Conservation (phyloP, 495 filamentous ascomycete genomes). For the Pseudoneurospora amorphoporcata region DNA sequence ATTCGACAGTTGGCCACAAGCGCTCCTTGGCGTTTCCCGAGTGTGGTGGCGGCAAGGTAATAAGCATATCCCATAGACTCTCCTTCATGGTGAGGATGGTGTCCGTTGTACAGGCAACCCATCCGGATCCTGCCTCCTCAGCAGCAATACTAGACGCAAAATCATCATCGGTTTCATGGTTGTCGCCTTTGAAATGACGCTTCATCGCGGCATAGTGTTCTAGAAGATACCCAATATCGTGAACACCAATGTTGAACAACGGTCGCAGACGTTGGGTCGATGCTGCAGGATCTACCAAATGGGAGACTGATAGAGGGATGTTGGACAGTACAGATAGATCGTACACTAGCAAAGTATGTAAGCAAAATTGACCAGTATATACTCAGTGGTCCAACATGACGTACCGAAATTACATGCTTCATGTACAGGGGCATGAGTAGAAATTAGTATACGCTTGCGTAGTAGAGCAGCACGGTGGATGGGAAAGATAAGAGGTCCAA, state of each 20-base stretch:
- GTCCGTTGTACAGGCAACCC: slow-evolving; percentile 93
- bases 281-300: slow-evolving; percentile 51
- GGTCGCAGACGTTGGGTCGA: slow-evolving; percentile 61
- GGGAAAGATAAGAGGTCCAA: slow-evolving; percentile 86
- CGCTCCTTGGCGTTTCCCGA: slow-evolving; percentile 42
- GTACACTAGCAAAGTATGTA: slow-evolving; percentile 53
- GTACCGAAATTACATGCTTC: slow-evolving; percentile 79
- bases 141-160: not conserved
- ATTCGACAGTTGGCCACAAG: slow-evolving; percentile 66
- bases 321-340: slow-evolving; percentile 83
- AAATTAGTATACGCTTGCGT: slow-evolving; percentile 78
- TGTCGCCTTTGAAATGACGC: slow-evolving; percentile 11
- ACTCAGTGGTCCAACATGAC: slow-evolving; percentile 3
- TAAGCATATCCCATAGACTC: slow-evolving; percentile 75
- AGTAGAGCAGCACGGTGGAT: slow-evolving; percentile 81
- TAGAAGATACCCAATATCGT: slow-evolving; percentile 76
- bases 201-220: slow-evolving; percentile 36
- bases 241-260: slow-evolving; percentile 82
- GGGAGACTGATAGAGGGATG: slow-evolving; percentile 53
- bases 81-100: slow-evolving; percentile 77
- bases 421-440: slow-evolving; percentile 75
- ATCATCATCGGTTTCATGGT: slow-evolving; percentile 6
- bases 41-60: slow-evolving; percentile 62
- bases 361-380: not conserved
- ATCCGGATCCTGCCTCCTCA: slow-evolving; percentile 52